Evolutionary conservation across 148 eudicot genomes (phyloP).

Genomic region (Rhododendron williamsianum): DNA sequence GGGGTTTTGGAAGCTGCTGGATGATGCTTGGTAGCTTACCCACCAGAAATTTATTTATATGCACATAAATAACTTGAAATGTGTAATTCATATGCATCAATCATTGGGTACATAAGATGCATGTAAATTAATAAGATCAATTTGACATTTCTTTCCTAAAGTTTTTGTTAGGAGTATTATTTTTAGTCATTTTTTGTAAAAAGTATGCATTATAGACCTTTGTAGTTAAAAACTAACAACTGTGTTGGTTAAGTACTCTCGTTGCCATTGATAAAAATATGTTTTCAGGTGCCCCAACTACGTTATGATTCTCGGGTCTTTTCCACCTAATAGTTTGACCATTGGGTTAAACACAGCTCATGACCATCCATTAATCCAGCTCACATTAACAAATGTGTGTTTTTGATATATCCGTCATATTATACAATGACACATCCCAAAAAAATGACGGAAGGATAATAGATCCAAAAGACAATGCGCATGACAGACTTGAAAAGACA

Average conservation of each 20-base stretch:
- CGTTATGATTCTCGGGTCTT: background rate
- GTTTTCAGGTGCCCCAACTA: background rate
- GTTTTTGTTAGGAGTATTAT: background rate
- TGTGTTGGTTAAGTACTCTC: no score
- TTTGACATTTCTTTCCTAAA: background rate
- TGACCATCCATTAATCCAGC: background rate
- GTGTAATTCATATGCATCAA: background rate
- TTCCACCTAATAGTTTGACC: background rate
- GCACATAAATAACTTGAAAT: background rate
- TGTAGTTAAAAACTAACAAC: background rate
- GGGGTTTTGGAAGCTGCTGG: background rate
- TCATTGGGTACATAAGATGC: background rate
- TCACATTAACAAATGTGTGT: background rate
- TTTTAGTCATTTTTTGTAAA: background rate
- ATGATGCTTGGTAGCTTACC: constrained; percentile 17
- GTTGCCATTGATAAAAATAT: background rate
- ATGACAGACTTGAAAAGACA: no score
- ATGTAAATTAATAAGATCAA: background rate
- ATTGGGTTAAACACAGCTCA: no score
- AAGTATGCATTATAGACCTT: background rate
- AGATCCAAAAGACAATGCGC: background rate
- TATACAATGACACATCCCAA: background rate
- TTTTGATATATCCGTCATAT: no score
- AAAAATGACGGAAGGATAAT: no score
- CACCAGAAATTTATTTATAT: background rate